Percentiles rank a stretch among this genome's conserved stretches.
Evolutionary conservation across 768 basidiomycete species (phyloP).

Genomic region (Peribolospora kevripleyi): DNA sequence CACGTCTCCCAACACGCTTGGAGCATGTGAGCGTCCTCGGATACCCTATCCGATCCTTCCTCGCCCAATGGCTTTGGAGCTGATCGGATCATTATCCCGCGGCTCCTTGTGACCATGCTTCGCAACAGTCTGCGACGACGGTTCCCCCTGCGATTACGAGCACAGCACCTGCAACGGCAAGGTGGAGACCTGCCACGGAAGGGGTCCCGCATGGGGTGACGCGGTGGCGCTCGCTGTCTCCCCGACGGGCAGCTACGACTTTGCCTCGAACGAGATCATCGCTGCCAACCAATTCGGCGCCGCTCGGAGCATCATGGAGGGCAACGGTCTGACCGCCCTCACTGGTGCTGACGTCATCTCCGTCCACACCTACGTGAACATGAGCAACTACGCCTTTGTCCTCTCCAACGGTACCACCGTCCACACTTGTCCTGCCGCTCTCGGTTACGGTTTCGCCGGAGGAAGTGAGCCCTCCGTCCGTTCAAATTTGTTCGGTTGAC

Average conservation of each 20-base stretch:
- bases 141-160: slow-evolving; percentile 34
- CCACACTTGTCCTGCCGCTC: slow-evolving; percentile 50
- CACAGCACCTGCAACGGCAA: slow-evolving; percentile 52
- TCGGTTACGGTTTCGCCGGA: slow-evolving; percentile 33
- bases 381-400: slow-evolving; percentile 41
- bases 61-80: too few relatives aligned
- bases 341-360: slow-evolving; percentile 35
- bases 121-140: neutral
- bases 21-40: too few relatives aligned
- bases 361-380: slow-evolving; percentile 45
- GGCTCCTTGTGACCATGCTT: too few relatives aligned
- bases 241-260: slow-evolving; percentile 33
- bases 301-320: slow-evolving; percentile 38
- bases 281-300: slow-evolving; percentile 44
- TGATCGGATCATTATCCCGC: too few relatives aligned
- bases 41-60: too few relatives aligned
- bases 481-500: neutral
- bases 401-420: slow-evolving; percentile 42
- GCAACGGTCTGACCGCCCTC: slow-evolving; percentile 25
- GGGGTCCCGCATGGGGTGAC: slow-evolving; percentile 18
- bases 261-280: slow-evolving; percentile 49
- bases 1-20: too few relatives aligned
- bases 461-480: neutral
- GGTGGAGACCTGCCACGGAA: slow-evolving; percentile 42
- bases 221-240: slow-evolving; percentile 42